A percentile compares a stretch with the other conserved stretches of the same genome.
phyloP scores from a whole-genome alignment of 2,329 filamentous ascomycete species.

The Westerdykella sp. region DNA sequence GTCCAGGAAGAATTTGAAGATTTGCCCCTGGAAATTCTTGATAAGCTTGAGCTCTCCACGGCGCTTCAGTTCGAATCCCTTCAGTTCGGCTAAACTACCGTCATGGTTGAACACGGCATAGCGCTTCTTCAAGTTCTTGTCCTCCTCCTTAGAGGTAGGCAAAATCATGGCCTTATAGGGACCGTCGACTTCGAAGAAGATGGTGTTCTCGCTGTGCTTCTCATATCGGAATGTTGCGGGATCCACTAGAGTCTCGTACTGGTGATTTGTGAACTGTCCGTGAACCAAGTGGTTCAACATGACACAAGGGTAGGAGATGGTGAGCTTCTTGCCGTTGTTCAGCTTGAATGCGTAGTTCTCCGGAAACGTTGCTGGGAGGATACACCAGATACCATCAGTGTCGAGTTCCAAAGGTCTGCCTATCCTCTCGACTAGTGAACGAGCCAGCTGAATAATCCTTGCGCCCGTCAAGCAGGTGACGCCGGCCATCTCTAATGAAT shows the following conservation, averaged over 20 bases:
- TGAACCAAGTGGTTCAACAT: slow-evolving; percentile 99
- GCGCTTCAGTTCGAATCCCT: slow-evolving; percentile 96
- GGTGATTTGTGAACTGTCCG: slow-evolving; percentile 89
- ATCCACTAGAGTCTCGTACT: slow-evolving; percentile 88
- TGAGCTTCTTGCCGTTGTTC: slow-evolving; percentile 90
- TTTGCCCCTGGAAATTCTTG: slow-evolving; percentile 98
- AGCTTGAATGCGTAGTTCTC: slow-evolving; percentile 94
- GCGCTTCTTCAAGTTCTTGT: slow-evolving; percentile 98
- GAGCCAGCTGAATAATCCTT: slow-evolving; percentile 92
- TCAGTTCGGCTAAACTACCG: slow-evolving; percentile 87
- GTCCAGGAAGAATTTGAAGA: slow-evolving; percentile 98
- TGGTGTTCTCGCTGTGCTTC: slow-evolving; percentile 96
- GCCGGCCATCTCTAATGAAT: slow-evolving; percentile 98
- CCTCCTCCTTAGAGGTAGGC: slow-evolving; percentile 95
- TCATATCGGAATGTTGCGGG: slow-evolving; percentile 79
- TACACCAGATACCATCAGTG: slow-evolving; percentile 99
- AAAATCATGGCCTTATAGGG: slow-evolving; percentile 97
- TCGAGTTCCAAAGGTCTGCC: slow-evolving; percentile 90
- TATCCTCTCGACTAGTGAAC: slow-evolving; percentile 86
- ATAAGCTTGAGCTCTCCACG: slow-evolving; percentile 97
- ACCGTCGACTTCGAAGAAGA: slow-evolving; percentile 98
- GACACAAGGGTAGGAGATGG: slow-evolving; percentile 96
- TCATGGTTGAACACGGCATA: slow-evolving; percentile 99
- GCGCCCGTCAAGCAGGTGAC: slow-evolving; percentile 96
- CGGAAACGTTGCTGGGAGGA: slow-evolving; percentile 90